phyloP scores from a whole-genome alignment of 1,139 yeast species.

The Waltiozyma sp. region DNA sequence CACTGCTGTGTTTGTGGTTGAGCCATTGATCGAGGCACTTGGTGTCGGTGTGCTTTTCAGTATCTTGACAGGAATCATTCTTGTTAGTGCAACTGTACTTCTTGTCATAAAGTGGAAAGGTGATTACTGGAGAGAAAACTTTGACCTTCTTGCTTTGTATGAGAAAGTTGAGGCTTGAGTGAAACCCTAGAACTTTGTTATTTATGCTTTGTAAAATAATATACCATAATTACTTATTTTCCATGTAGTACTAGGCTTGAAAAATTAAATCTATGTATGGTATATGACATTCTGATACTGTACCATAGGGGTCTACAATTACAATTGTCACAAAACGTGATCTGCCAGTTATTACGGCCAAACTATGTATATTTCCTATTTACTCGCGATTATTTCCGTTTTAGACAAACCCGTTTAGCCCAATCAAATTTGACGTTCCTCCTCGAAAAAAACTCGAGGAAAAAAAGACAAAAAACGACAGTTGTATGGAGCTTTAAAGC shows the following conservation, averaged over 20 bases:
- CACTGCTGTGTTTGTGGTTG: constrained; percentile 61
- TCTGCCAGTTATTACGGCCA: too few species aligned
- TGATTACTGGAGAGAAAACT: constrained; percentile 51
- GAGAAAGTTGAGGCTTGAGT: constrained; percentile 34
- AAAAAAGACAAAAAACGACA: constrained; percentile 2
- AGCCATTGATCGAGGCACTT: constrained; percentile 51
- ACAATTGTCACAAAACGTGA: too few species aligned
- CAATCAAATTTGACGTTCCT: constrained; percentile 14
- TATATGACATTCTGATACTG: too few species aligned
- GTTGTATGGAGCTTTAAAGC: not conserved
- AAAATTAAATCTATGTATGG: too few species aligned
- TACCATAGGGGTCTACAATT: too few species aligned
- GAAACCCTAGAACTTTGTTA: too few species aligned
- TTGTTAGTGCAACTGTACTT: constrained; percentile 33
- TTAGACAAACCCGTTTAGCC: constrained; percentile 1
- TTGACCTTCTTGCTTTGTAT: constrained; percentile 48
- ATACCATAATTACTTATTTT: too few species aligned
- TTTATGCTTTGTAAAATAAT: too few species aligned
- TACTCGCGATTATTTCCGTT: constrained; percentile 1
- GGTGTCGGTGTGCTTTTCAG: constrained; percentile 65
- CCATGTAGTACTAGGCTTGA: too few species aligned
- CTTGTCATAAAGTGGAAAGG: constrained; percentile 47
- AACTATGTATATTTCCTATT: too few species aligned
- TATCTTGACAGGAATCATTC: constrained; percentile 49
- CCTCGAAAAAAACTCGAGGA: constrained; percentile 8